Evolutionary conservation across 2,329 filamentous ascomycete genomes (phyloP).

Genomic region (Aspergillus quadricinctus): DNA sequence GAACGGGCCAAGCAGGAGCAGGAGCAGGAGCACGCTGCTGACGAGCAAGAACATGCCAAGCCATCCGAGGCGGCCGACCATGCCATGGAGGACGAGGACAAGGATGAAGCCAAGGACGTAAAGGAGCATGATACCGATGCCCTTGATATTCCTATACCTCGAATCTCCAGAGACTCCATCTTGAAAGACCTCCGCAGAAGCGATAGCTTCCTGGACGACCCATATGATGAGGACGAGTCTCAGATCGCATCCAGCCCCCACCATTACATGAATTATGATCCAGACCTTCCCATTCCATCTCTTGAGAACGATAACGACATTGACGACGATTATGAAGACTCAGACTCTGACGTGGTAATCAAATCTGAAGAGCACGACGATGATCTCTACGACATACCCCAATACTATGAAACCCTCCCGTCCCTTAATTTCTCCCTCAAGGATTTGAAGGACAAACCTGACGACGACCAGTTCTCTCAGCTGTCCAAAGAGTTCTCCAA

Average conservation of each 20-base stretch:
- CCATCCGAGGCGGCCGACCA: constrained; percentile 23
- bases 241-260: constrained; percentile 56
- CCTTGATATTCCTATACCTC: constrained; percentile 60
- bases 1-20: constrained; percentile 38
- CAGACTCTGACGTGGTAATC: constrained; percentile 53
- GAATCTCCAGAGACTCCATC: constrained; percentile 91
- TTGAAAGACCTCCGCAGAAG: constrained; percentile 73
- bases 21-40: constrained; percentile 2
- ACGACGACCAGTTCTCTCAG: constrained; percentile 56
- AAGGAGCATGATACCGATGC: constrained; percentile 46
- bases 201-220: constrained; percentile 60
- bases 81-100: not conserved
- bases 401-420: constrained; percentile 55
- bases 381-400: constrained; percentile 61
- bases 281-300: constrained; percentile 84
- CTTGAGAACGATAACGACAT: constrained; percentile 68
- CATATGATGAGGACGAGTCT: constrained; percentile 61
- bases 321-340: constrained; percentile 54
- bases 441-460: constrained; percentile 29
- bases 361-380: constrained; percentile 61
- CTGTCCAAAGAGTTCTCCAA: constrained; percentile 30
- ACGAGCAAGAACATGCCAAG: constrained; percentile 31
- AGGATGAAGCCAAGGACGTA: constrained; percentile 11
- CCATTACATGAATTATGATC: constrained; percentile 64
- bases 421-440: constrained; percentile 30